Conservation (phyloP, 2,329 filamentous ascomycete species). For the Alternaria brassicicola region DNA sequence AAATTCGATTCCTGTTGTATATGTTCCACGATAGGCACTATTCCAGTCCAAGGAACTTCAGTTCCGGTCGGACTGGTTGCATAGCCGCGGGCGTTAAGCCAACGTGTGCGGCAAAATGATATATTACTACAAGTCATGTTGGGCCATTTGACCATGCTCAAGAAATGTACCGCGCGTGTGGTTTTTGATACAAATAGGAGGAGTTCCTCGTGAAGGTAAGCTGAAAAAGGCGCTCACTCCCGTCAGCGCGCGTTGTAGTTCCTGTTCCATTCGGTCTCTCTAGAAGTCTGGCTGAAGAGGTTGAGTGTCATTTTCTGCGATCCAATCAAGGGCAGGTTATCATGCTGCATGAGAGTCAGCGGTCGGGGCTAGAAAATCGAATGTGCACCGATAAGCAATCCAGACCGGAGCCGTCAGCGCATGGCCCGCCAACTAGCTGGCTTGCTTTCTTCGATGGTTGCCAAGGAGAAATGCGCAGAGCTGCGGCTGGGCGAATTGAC, state of each 20-base stretch:
- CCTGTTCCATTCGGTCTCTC: no score
- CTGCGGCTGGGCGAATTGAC: not conserved
- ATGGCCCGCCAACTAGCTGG: not conserved
- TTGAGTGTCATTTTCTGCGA: no score
- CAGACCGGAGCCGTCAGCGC: not conserved
- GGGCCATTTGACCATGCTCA: not conserved
- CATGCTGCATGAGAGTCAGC: not conserved
- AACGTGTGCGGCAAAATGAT: not conserved
- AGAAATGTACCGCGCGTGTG: not conserved
- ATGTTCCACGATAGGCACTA: not conserved
- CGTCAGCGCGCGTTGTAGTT: not conserved
- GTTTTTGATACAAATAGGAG: not conserved
- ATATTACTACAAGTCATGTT: not conserved
- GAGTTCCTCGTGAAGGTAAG: not conserved
- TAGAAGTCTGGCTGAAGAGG: no score
- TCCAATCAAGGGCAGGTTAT: not conserved
- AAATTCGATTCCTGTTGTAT: not conserved
- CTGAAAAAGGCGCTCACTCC: not conserved
- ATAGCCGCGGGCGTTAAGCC: not conserved
- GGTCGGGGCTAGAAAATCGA: not conserved
- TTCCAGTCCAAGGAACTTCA: not conserved
- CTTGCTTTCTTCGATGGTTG: not conserved
- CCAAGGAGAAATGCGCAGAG: not conserved
- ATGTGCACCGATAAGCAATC: not conserved
- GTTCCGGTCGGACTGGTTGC: not conserved